Evolutionary conservation across 2,329 filamentous ascomycete genomes (phyloP).

Genomic region (Exophiala bonariae): DNA sequence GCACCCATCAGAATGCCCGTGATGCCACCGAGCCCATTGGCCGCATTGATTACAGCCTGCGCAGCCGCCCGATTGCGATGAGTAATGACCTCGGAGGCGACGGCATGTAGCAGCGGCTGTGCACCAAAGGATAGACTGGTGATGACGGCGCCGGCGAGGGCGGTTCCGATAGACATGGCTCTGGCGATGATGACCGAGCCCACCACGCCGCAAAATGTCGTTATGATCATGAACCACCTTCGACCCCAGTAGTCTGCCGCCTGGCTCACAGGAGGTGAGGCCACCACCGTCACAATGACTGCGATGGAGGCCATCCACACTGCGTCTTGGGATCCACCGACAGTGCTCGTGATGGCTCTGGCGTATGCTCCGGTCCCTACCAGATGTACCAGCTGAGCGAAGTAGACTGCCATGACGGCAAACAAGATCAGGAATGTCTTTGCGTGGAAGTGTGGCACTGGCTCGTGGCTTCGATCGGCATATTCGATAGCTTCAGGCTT

Average conservation of each 20-base stretch:
- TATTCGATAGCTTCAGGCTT: too few species aligned
- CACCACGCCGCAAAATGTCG: conserved; percentile 7
- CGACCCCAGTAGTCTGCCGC: conserved; percentile 18
- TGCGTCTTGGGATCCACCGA: not conserved
- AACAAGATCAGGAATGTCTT: too few species aligned
- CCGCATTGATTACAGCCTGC: conserved; percentile 6
- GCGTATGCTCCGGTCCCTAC: not conserved
- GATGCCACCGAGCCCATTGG: conserved; percentile 4
- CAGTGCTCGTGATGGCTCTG: not conserved
- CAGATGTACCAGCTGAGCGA: not conserved
- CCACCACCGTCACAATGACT: not conserved
- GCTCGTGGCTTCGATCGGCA: too few species aligned
- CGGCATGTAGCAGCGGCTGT: conserved; percentile 10
- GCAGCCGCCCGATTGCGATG: conserved; percentile 9
- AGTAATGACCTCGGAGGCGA: conserved; percentile 10
- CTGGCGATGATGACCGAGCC: conserved; percentile 7
- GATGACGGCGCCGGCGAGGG: not conserved
- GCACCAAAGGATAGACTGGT: conserved; percentile 2
- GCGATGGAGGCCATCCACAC: not conserved
- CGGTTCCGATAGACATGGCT: conserved; percentile 5
- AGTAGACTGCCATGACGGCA: not conserved
- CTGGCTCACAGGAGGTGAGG: conserved; percentile 1
- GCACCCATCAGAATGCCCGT: conserved; percentile 5
- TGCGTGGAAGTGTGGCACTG: too few species aligned
- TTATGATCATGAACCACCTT: conserved; percentile 15